phyloP scores from a whole-genome alignment of 192 early-diverging fungal species.

The Rhizoclosmatium sp. region DNA sequence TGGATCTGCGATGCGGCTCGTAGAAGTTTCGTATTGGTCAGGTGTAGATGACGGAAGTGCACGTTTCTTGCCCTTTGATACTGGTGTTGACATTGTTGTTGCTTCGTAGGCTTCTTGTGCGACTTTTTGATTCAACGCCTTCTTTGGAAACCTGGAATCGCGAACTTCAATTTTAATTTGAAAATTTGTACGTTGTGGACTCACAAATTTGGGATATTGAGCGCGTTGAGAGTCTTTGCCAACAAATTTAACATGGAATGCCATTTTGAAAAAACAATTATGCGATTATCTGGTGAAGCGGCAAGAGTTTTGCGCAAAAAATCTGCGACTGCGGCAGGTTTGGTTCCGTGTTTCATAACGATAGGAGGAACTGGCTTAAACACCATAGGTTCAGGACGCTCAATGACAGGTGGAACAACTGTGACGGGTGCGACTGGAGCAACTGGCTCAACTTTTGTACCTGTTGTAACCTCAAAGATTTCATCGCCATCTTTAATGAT shows the following conservation, averaged over 20 bases:
- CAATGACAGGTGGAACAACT: not conserved
- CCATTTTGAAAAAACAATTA: conserved; percentile 38
- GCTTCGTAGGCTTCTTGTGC: conserved; percentile 3
- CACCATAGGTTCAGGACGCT: conserved; percentile 3
- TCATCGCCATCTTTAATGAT: conserved; percentile 11
- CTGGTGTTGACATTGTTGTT: not conserved
- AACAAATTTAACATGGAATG: conserved; percentile 30
- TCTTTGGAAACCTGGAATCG: conserved; percentile 26
- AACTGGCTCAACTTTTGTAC: not conserved
- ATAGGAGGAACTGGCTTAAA: conserved; percentile 21
- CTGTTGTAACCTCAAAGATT: conserved; percentile 6
- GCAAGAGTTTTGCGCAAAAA: conserved; percentile 25
- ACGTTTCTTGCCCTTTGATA: not conserved
- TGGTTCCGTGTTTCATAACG: conserved; percentile 29
- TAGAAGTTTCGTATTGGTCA: not conserved
- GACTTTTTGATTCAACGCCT: not conserved
- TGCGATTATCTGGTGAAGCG: conserved; percentile 19
- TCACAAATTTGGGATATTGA: conserved; percentile 28
- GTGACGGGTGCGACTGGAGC: not conserved
- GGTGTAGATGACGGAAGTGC: not conserved
- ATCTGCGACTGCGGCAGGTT: conserved; percentile 29
- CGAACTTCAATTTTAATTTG: not conserved
- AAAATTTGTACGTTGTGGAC: not conserved
- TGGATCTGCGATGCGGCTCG: not conserved
- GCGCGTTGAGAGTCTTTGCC: conserved; percentile 7